Percentiles rank a stretch among this genome's conserved stretches.
phyloP scores from a whole-genome alignment of 441 rosid genomes.

The Syzygium syzygioides region DNA sequence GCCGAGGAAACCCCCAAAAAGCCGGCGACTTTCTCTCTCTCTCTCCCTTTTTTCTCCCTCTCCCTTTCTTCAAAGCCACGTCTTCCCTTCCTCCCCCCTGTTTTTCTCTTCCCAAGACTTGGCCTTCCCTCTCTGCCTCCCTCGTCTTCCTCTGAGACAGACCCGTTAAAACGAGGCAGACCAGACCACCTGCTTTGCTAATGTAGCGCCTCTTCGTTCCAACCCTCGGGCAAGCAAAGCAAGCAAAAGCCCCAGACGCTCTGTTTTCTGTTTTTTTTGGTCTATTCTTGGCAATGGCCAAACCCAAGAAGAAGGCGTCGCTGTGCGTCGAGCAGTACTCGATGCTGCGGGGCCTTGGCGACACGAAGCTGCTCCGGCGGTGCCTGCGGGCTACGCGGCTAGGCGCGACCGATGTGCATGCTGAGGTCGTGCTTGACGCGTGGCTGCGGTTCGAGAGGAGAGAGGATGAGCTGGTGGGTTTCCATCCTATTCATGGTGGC shows the following conservation, averaged over 20 bases:
- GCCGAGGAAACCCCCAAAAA: not conserved
- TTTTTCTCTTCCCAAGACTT: not conserved
- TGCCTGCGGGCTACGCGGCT: slow-evolving; percentile 64
- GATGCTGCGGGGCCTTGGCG: slow-evolving; percentile 50
- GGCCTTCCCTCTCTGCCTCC: not conserved
- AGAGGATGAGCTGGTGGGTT: slow-evolving; percentile 78
- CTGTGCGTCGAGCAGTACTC: slow-evolving; percentile 70
- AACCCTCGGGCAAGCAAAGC: not conserved
- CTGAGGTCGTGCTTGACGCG: slow-evolving; percentile 77
- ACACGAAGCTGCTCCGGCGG: slow-evolving; percentile 75
- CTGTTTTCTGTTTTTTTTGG: not conserved
- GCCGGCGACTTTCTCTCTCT: not conserved
- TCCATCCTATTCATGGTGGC: slow-evolving; percentile 61
- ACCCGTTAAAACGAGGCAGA: not conserved
- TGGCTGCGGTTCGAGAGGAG: slow-evolving; percentile 94
- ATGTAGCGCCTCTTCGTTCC: not conserved
- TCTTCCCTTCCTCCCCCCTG: not conserved
- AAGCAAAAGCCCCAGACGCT: not conserved
- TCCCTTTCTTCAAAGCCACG: not conserved
- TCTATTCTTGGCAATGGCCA: not conserved
- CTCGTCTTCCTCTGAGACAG: not conserved
- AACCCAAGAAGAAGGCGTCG: slow-evolving; percentile 22
- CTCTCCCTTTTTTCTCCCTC: not conserved
- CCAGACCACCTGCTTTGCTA: not conserved
- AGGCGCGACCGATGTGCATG: slow-evolving; percentile 65